Evolutionary conservation across 192 early-diverging fungal genomes (phyloP), one percentile per base, ranked within the genome.

Genomic region (Coemansia sp.): DNA sequence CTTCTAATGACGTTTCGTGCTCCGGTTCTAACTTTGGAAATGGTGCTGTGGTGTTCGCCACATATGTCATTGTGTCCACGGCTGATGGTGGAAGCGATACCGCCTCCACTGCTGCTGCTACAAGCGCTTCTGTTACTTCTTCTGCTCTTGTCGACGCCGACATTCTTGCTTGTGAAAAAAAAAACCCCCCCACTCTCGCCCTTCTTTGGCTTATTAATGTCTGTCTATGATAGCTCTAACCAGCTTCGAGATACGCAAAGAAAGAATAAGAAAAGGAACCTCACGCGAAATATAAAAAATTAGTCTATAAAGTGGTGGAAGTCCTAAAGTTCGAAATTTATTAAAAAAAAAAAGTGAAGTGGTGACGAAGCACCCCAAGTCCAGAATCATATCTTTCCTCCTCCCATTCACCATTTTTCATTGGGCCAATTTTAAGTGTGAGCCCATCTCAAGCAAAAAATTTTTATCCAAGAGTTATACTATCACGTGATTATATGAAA

Each of bases 21-120:
- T 75, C 73, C 2, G 62, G 49, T 21, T 62, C 48, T 2, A 75
- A 59, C 56, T 60, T 49, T 1, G 73, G 73, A 10, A 75, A 75
- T 23, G 73, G 64, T 34, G 62, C 60, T 0, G 58, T 56, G n/a
- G 55, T 21, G 14, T 54, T 51, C 47, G 58, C 8, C 16, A 50
- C 44, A 24, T 49, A 23, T 10, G 57, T 54, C 21, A 64, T 49
- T 3, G 62, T 7, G 2, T 44, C n/a, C 10, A 26, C 28, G 2
- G 60, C 34, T 28, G 22, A 41, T 38, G 57, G 16, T 38, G 52
- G 21, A 4, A 48, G 47, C 18, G 67, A 30, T 12, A 49, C 54
- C n/a, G 61, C 32, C 32, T 31, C 55, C 54, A 56, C 72, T 49
- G 68, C 56, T 12, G 26, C 62, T 2, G 69, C 63, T 10, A 62